Conservation (phyloP, 106 monocot species). For the Phalaenopsis aphrodite region DNA sequence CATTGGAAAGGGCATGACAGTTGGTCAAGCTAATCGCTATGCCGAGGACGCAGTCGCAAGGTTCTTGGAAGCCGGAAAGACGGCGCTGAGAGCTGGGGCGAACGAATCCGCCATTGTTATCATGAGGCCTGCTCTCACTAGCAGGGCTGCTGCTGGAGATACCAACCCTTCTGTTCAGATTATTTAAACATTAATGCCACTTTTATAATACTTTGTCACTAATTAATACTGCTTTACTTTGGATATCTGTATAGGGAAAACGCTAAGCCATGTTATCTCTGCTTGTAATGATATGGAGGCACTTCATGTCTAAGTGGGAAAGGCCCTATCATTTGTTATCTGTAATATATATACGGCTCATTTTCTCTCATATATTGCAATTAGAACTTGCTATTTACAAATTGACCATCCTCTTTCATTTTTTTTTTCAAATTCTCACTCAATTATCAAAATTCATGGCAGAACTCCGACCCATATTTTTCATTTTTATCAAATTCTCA, state of each 20-base stretch:
- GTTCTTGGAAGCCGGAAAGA: constrained; percentile 86
- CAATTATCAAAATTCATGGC: no score
- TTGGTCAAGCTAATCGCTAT: constrained; percentile 64
- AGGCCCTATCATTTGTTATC: no score
- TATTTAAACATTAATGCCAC: background rate
- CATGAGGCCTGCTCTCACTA: constrained; percentile 83
- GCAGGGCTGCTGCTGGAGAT: constrained; percentile 26
- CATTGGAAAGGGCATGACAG: constrained; percentile 74
- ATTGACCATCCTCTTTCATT: no score
- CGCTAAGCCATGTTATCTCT: background rate
- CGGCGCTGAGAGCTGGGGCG: constrained; percentile 78
- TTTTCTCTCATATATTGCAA: no score
- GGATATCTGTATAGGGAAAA: background rate
- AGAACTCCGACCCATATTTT: no score
- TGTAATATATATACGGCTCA: no score
- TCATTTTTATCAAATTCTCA: no score
- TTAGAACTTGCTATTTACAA: no score
- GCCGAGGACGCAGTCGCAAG: constrained; percentile 91
- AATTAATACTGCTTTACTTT: background rate
- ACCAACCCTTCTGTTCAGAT: constrained; percentile 15
- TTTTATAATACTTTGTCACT: background rate
- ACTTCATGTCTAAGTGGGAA: background rate
- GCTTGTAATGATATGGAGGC: background rate
- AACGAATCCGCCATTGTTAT: constrained; percentile 76
- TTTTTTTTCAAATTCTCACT: no score